These are phyloP conservation scores for Cymodocea nodosa DNA, from an alignment of 116 monocot genomes.

Conservation along the genomic window DNA sequence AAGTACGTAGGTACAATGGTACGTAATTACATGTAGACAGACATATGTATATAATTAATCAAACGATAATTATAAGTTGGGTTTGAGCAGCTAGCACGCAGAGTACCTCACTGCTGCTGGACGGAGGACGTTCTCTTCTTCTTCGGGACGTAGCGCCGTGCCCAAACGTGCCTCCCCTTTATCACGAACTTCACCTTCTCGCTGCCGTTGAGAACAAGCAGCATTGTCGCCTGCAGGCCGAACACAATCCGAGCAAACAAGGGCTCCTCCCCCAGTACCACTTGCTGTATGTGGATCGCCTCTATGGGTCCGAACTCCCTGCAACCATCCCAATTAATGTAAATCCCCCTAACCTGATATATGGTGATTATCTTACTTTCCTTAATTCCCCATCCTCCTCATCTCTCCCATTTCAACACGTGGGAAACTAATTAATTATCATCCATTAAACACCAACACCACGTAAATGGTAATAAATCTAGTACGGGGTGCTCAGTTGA, in stretches of 20 bases:
- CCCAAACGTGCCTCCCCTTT: slow-evolving; percentile 35
- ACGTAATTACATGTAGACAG: background rate
- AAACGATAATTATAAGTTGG: too few species aligned
- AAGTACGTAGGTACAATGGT: background rate
- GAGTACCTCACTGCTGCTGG: too few species aligned
- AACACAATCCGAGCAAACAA: slow-evolving; percentile 32
- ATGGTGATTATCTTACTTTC: too few species aligned
- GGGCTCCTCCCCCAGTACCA: slow-evolving; percentile 2
- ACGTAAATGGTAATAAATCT: background rate
- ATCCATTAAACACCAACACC: background rate
- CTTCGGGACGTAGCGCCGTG: slow-evolving; percentile 22
- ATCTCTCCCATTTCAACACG: too few species aligned
- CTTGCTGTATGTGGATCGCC: slow-evolving; percentile 14
- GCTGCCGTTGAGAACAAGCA: slow-evolving; percentile 12
- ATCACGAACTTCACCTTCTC: slow-evolving; percentile 28
- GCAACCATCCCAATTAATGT: background rate
- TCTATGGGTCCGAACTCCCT: slow-evolving; percentile 24
- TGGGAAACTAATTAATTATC: background rate
- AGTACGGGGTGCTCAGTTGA: background rate
- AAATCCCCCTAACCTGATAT: too few species aligned
- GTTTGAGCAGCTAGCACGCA: too few species aligned
- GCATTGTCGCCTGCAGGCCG: slow-evolving; percentile 1
- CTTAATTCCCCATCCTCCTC: too few species aligned
- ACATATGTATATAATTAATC: too few species aligned
- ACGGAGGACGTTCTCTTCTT: slow-evolving; percentile 7